A percentile compares a stretch with the other conserved stretches of the same genome.
Evolutionary conservation across 169 alveolate genomes (phyloP).

Genomic region (Cryptosporidium ryanae): DNA sequence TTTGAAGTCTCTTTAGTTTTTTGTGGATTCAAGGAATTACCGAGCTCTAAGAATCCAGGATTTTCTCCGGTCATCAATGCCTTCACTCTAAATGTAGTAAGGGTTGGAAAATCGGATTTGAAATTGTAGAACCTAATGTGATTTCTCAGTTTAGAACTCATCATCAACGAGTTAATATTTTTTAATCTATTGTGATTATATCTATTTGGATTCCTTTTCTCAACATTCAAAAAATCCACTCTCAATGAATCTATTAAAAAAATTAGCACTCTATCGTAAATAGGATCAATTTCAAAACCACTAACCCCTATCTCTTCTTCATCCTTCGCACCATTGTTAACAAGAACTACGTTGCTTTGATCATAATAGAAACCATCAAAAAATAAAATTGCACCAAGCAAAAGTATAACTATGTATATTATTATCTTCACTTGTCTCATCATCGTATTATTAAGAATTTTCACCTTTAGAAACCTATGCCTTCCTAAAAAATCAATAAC

Average conservation of each 20-base stretch:
- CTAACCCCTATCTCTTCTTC: constrained; percentile 1
- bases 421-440: background rate
- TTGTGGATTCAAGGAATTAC: constrained; percentile 3
- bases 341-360: background rate
- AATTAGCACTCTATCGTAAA: constrained; percentile 25
- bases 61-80: constrained; percentile 55
- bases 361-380: constrained; percentile 32
- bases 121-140: constrained; percentile 51
- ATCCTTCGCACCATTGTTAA: background rate
- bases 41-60: constrained; percentile 28
- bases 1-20: background rate
- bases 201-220: constrained; percentile 3
- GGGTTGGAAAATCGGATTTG: constrained; percentile 49
- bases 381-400: constrained; percentile 22
- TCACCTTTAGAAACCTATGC: too few relatives aligned
- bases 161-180: constrained; percentile 12
- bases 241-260: constrained; percentile 45
- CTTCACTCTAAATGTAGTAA: constrained; percentile 36
- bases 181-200: constrained; percentile 14
- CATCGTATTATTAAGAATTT: too few relatives aligned
- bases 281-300: constrained; percentile 7
- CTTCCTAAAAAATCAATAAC: too few relatives aligned
- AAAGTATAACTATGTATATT: background rate
- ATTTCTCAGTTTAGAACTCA: background rate
- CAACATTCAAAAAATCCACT: constrained; percentile 31